Evolutionary conservation across 495 filamentous ascomycete species (phyloP).

Genomic region (Trichoderma virens): DNA sequence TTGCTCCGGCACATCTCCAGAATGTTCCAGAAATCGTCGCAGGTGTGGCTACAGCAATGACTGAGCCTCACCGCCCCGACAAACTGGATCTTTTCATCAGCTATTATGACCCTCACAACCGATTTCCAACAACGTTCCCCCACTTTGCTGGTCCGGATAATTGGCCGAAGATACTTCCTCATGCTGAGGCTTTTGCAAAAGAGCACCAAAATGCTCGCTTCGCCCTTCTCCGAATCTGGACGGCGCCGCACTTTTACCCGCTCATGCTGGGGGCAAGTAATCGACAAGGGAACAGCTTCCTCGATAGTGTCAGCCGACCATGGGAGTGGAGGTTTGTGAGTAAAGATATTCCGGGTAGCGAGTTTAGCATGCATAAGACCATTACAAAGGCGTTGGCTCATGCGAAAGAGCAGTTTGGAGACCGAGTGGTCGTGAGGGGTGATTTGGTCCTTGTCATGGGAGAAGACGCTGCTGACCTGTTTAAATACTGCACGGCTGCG

Average conservation of each 20-base stretch:
- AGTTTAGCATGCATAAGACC: constrained; percentile 36
- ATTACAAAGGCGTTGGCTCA: constrained; percentile 23
- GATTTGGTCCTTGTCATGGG: constrained; percentile 43
- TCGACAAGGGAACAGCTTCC: constrained; percentile 26
- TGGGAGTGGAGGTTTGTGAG: constrained; percentile 45
- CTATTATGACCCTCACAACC: constrained; percentile 19
- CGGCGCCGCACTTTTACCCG: constrained; percentile 43
- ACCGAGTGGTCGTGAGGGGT: constrained; percentile 29
- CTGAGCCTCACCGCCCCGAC: constrained; percentile 27
- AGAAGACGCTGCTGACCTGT: constrained; percentile 32
- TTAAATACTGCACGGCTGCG: constrained; percentile 30
- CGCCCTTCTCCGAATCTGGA: constrained; percentile 41
- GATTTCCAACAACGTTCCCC: constrained; percentile 10
- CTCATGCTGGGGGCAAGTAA: constrained; percentile 34
- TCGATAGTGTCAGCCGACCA: constrained; percentile 29
- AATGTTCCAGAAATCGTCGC: constrained; percentile 19
- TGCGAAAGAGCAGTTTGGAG: constrained; percentile 24
- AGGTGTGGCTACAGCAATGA: constrained; percentile 30
- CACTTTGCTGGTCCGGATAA: constrained; percentile 20
- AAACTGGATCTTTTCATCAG: constrained; percentile 37
- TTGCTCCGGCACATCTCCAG: constrained; percentile 23
- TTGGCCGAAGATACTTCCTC: constrained; percentile 23
- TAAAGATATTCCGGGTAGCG: constrained; percentile 40
- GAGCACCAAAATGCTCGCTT: constrained; percentile 26
- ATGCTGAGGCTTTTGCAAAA: constrained; percentile 24